Evolutionary conservation across 371 early-diverging fungal species (phyloP), one percentile per base, ranked within the genome.

Genomic region (Apophysomyces elegans): DNA sequence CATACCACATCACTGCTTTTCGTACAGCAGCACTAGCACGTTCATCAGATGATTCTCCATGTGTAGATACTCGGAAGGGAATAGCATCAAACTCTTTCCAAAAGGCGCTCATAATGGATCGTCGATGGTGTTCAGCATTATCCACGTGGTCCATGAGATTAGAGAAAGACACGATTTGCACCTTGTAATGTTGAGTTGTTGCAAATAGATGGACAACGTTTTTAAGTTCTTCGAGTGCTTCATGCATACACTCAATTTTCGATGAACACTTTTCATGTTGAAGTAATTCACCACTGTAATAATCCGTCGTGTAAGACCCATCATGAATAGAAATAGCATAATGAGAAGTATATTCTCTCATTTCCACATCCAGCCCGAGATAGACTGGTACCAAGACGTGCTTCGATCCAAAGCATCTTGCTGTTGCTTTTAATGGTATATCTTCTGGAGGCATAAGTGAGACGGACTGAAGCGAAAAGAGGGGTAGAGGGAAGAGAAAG

Each of bases 21-120:
- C 93, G 83, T 9, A 86, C 88, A 13, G 88, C 90, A 26, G 91
- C 86, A 58, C 86, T 86, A 1, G 92, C 91, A 39, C 91, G 80
- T 70, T 93, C 94, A 72, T 90, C 91, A 7, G 88, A 68, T 16
- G 81, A 79, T 32, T 59, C 64, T 32, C 88, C 91, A 16, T 81
- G 76, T 18, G 90, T 88, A 8, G 70, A 60, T 46, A 90, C 79
- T 63, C 86, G 67, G 71, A 90, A 88, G 12, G 94, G 93, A 35
- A 90, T 72, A 7, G 89, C 87, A 70, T 94, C 94, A 35, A 91
- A 64, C 39, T 93, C 90, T 43, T 83, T 75, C 94, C 94, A 94
- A 68, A 91, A 83, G 35, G 78, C 71, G 37, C 84, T 82, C 64
- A 87, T 82, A 16, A 89, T 68, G 18, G 73, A 70, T 7, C 35